phyloP scores from a whole-genome alignment of 140 eudicot genomes.

The Anethum foeniculum region DNA sequence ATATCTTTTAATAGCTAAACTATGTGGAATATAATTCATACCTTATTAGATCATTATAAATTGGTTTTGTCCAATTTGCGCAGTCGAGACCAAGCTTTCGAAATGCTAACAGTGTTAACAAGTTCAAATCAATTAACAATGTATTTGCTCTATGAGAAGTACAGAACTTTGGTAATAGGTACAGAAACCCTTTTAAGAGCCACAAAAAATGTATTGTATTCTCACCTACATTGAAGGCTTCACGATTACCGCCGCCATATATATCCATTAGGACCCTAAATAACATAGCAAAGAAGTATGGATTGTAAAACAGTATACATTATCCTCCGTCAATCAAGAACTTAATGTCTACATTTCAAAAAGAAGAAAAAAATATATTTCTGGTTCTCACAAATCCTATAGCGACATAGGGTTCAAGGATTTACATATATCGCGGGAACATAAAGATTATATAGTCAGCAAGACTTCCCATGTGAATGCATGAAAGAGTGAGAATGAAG shows the following conservation, averaged over 20 bases:
- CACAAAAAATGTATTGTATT: slow-evolving; percentile 6
- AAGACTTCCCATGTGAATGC: not conserved
- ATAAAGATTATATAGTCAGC: not conserved
- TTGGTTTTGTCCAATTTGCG: slow-evolving; percentile 94
- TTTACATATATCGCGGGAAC: not conserved
- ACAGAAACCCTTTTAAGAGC: not conserved
- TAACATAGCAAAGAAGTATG: slow-evolving; percentile 12
- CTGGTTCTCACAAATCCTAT: not conserved
- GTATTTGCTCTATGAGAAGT: not conserved
- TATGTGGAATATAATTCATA: slow-evolving; percentile 19
- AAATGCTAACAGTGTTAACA: slow-evolving; percentile 49
- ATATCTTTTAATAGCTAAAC: not conserved
- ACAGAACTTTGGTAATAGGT: not conserved
- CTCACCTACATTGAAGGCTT: slow-evolving; percentile 87
- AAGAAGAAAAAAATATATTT: not conserved
- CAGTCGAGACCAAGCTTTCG: slow-evolving; percentile 91
- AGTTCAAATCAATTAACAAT: not conserved
- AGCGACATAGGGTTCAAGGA: not conserved
- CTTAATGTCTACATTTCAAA: not conserved
- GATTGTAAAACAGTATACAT: not conserved
- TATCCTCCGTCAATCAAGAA: not conserved
- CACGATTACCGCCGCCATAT: slow-evolving; percentile 64
- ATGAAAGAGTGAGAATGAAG: not conserved
- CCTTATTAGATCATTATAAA: slow-evolving; percentile 80
- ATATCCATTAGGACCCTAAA: slow-evolving; percentile 89